Conservation (phyloP, 1,139 yeast species). For the Kodamaea alishanica region DNA sequence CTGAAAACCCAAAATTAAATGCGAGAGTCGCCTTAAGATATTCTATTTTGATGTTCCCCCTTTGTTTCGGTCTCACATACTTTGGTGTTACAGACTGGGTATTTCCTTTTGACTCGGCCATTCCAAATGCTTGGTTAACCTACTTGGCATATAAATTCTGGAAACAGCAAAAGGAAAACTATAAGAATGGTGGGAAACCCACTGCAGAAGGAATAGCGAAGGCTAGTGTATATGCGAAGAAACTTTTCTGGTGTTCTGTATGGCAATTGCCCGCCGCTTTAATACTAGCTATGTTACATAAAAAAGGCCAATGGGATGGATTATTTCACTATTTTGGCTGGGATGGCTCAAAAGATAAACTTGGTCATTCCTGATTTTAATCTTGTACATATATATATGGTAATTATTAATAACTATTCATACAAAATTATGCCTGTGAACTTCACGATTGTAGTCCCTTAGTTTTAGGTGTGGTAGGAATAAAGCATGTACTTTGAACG, state of each 20-base stretch:
- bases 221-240: slow-evolving; percentile 70
- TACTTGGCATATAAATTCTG: slow-evolving; percentile 80
- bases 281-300: slow-evolving; percentile 89
- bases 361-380: background rate
- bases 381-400: slow-evolving; percentile 2
- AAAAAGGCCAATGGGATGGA: slow-evolving; percentile 94
- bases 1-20: slow-evolving; percentile 84
- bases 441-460: no score
- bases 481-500: no score
- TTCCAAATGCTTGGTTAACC: slow-evolving; percentile 83
- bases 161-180: slow-evolving; percentile 65
- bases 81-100: slow-evolving; percentile 80
- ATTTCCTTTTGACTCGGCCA: slow-evolving; percentile 73
- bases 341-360: slow-evolving; percentile 1
- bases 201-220: slow-evolving; percentile 51
- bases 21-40: slow-evolving; percentile 92
- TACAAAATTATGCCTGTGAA: no score
- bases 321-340: slow-evolving; percentile 34
- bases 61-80: slow-evolving; percentile 79
- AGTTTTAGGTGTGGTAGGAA: no score
- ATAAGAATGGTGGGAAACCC: slow-evolving; percentile 38
- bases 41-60: slow-evolving; percentile 85
- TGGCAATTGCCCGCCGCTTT: slow-evolving; percentile 90
- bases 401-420: background rate
- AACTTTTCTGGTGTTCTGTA: slow-evolving; percentile 91